Percentiles rank a stretch among this genome's conserved stretches.
phyloP scores from a whole-genome alignment of 2,329 filamentous ascomycete genomes.

The Fusarium mexicanum region DNA sequence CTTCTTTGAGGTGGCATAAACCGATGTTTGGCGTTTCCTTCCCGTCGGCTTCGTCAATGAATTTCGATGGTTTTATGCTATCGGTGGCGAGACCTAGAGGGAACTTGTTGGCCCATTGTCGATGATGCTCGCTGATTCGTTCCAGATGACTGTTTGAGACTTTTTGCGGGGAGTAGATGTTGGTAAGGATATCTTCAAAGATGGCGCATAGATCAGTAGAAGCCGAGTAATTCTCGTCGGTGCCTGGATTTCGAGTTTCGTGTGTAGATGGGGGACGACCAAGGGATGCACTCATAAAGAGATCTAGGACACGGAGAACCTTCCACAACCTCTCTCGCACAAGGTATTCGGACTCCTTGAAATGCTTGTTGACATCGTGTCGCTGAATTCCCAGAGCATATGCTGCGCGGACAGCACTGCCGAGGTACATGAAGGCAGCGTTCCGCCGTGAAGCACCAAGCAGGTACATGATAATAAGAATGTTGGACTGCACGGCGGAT shows the following conservation, averaged over 20 bases:
- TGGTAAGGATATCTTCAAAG: background rate
- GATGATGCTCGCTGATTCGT: background rate
- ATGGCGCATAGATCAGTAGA: background rate
- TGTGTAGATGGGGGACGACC: background rate
- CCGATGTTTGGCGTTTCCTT: background rate
- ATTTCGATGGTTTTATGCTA: background rate
- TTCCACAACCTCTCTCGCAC: background rate
- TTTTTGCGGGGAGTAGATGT: background rate
- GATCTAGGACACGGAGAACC: background rate
- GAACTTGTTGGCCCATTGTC: background rate
- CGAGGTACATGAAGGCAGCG: background rate
- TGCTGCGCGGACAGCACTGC: background rate
- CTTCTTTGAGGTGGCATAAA: background rate
- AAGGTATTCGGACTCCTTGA: background rate
- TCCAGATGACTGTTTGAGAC: background rate
- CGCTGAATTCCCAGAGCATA: background rate
- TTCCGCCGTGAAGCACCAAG: background rate
- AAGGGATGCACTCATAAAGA: background rate
- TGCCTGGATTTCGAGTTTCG: background rate
- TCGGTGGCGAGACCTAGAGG: background rate
- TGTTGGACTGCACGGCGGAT: background rate
- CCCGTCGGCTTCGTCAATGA: background rate
- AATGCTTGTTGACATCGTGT: background rate
- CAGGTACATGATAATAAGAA: background rate
- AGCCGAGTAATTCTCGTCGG: background rate